Percentiles rank a stretch among this genome's conserved stretches.
Conservation (phyloP, 1,284 basidiomycete genomes). For the Boletus albobrunnescens region DNA sequence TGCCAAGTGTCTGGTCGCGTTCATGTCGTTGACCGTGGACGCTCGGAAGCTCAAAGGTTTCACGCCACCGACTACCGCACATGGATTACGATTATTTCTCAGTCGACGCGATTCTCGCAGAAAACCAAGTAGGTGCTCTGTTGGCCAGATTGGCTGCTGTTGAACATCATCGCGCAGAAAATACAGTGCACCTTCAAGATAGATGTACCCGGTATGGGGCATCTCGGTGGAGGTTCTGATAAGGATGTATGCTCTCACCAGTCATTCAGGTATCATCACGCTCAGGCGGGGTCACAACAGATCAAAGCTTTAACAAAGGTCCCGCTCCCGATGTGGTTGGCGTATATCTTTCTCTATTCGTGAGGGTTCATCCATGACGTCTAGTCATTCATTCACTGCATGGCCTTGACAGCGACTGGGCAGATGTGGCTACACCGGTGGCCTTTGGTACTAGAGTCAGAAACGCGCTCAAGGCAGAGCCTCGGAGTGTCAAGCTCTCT, state of each 20-base stretch:
- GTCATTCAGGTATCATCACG: slow-evolving; percentile 2
- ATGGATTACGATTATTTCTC: slow-evolving; percentile 88
- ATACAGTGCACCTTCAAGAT: slow-evolving; percentile 86
- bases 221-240: slow-evolving; percentile 79
- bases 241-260: slow-evolving; percentile 56
- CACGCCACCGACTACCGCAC: slow-evolving; percentile 22
- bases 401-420: slow-evolving; percentile 57
- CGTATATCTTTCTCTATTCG: slow-evolving; percentile 79
- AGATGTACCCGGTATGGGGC: slow-evolving; percentile 81
- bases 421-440: slow-evolving; percentile 77
- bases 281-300: slow-evolving; percentile 31
- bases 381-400: slow-evolving; percentile 2
- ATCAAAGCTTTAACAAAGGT: slow-evolving; percentile 71
- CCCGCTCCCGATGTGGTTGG: slow-evolving; percentile 84
- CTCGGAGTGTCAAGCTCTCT: slow-evolving; percentile 75
- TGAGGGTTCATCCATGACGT: slow-evolving; percentile 36
- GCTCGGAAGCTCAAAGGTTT: neutral
- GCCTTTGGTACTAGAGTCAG: slow-evolving; percentile 73
- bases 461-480: slow-evolving; percentile 81
- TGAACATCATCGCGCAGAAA: slow-evolving; percentile 52
- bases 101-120: slow-evolving; percentile 81
- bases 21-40: slow-evolving; percentile 20
- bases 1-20: slow-evolving; percentile 14
- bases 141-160: neutral
- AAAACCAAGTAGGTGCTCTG: slow-evolving; percentile 68